Percentiles rank a stretch among this genome's conserved stretches.
Evolutionary conservation across 352 stramenopile genomes (phyloP).

Genomic region (Phytophthora melonis): DNA sequence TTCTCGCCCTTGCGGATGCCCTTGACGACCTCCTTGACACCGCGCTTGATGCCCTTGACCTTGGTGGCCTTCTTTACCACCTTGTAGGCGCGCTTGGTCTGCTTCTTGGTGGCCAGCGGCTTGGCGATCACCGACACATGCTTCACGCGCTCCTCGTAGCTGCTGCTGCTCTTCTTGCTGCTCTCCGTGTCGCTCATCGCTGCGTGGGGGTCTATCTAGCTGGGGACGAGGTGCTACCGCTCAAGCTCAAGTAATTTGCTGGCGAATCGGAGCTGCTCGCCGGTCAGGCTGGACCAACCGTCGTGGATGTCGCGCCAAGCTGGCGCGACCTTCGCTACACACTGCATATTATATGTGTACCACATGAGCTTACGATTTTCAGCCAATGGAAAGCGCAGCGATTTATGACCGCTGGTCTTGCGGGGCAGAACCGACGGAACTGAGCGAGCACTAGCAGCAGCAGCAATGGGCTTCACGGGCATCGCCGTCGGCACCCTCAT

Average conservation of each 20-base stretch:
- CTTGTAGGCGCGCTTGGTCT: conserved; percentile 95
- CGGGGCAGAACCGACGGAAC: conserved; percentile 39
- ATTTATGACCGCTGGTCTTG: conserved; percentile 37
- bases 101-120: conserved; percentile 98
- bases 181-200: conserved; percentile 80
- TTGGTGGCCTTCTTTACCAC: conserved; percentile 96
- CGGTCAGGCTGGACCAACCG: conserved; percentile 35
- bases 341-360: background rate
- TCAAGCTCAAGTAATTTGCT: conserved; percentile 33
- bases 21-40: conserved; percentile 99
- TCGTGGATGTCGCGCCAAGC: conserved; percentile 35
- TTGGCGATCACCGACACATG: conserved; percentile 94
- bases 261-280: conserved; percentile 28
- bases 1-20: conserved; percentile 97
- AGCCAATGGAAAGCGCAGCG: conserved; percentile 23
- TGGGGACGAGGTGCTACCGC: conserved; percentile 15
- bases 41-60: conserved; percentile 97
- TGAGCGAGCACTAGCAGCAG: conserved; percentile 18
- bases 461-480: conserved; percentile 76
- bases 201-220: background rate
- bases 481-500: conserved; percentile 74
- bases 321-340: conserved; percentile 37
- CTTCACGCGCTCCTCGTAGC: conserved; percentile 89
- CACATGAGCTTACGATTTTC: conserved; percentile 6
- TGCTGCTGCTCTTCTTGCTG: conserved; percentile 58